A percentile compares a stretch with the other conserved stretches of the same genome.
Evolutionary conservation across 2,329 filamentous ascomycete genomes (phyloP).

Genomic region (Colletotrichum lupini): DNA sequence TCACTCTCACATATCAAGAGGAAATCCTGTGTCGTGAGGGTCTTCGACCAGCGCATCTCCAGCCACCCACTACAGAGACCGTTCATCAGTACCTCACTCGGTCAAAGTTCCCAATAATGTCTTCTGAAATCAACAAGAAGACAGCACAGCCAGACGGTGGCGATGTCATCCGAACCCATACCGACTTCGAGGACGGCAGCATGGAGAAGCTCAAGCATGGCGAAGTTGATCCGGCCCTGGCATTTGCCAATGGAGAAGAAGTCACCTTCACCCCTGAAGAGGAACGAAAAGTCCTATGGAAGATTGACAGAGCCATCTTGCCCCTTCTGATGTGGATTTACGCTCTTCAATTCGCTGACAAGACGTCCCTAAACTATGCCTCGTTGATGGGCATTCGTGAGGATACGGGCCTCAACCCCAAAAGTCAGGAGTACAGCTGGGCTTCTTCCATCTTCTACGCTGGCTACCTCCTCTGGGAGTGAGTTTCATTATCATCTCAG

Average conservation of each 20-base stretch:
- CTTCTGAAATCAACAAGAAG: constrained; percentile 8
- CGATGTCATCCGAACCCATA: constrained; percentile 23
- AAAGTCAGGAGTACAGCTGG: constrained; percentile 38
- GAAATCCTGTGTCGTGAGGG: no score
- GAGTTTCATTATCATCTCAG: not conserved
- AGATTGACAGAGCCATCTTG: constrained; percentile 27
- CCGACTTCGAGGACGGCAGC: constrained; percentile 29
- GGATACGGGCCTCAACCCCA: constrained; percentile 29
- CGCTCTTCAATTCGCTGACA: constrained; percentile 30
- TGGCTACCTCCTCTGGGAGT: constrained; percentile 39
- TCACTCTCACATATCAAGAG: no score
- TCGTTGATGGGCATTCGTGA: constrained; percentile 35
- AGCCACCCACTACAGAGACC: not conserved
- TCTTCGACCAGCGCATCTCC: not conserved
- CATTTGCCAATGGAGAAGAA: constrained; percentile 23
- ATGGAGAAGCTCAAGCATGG: constrained; percentile 29
- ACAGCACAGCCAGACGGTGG: constrained; percentile 2
- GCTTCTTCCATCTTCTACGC: constrained; percentile 38
- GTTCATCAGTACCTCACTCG: not conserved
- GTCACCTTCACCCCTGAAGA: constrained; percentile 32
- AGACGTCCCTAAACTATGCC: constrained; percentile 33
- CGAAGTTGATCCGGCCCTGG: constrained; percentile 28
- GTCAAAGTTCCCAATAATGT: not conserved
- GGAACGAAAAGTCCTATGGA: constrained; percentile 12
- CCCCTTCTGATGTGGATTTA: constrained; percentile 29